A percentile compares a stretch with the other conserved stretches of the same genome.
Conservation (phyloP, 176 grass and related monocot genomes). For the Lolium rigidum region DNA sequence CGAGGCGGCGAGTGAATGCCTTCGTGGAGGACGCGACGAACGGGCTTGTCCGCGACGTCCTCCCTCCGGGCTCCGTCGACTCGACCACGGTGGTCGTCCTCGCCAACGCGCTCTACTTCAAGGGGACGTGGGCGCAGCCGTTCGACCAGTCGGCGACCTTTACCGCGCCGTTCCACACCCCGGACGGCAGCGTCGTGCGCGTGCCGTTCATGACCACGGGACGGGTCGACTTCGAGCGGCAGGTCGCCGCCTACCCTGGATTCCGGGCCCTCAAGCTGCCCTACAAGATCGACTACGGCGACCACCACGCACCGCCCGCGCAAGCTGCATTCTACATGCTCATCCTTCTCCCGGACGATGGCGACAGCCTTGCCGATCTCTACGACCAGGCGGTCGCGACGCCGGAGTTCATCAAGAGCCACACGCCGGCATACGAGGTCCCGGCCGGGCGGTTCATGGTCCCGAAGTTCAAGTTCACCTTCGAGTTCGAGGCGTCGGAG, state of each 20-base stretch:
- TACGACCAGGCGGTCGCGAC: constrained; percentile 23
- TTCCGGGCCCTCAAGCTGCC: background rate
- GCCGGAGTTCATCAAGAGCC: constrained; percentile 35
- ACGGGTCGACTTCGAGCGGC: background rate
- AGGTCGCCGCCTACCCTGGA: background rate
- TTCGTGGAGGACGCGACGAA: background rate
- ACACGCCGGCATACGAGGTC: constrained; percentile 16
- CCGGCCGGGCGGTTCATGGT: constrained; percentile 37
- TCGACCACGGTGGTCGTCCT: background rate
- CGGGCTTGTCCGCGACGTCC: background rate
- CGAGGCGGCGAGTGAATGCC: background rate
- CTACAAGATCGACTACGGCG: background rate
- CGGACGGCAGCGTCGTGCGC: background rate
- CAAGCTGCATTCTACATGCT: background rate
- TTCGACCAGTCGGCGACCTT: too few relatives aligned
- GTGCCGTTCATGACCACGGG: background rate
- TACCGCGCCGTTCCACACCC: too few relatives aligned
- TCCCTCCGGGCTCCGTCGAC: background rate
- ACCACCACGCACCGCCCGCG: background rate
- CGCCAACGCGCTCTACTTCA: background rate
- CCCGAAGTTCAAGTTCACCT: constrained; percentile 50
- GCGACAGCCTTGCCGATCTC: background rate
- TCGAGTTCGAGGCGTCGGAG: constrained; percentile 39
- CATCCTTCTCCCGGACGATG: background rate
- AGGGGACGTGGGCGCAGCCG: too few relatives aligned